A percentile compares a stretch with the other conserved stretches of the same genome.
phyloP scores from a whole-genome alignment of 768 basidiomycete genomes.

The Lentinula guzmanii region DNA sequence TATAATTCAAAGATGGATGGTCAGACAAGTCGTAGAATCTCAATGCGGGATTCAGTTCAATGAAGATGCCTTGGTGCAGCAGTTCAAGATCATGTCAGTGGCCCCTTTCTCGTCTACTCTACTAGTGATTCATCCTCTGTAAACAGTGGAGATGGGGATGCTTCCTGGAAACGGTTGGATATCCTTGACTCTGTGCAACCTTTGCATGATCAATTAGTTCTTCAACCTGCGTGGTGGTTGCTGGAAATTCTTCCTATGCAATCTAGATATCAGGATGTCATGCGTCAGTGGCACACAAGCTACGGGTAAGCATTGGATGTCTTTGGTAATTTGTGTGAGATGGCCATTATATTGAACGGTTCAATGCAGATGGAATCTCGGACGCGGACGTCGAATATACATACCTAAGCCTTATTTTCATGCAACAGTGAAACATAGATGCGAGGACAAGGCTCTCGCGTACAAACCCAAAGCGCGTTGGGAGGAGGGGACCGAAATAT shows the following conservation, averaged over 20 bases:
- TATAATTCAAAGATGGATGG: slow-evolving; percentile 43
- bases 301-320: slow-evolving; percentile 41
- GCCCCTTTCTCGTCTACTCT: background rate
- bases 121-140: background rate
- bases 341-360: background rate
- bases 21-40: slow-evolving; percentile 38
- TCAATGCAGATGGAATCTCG: slow-evolving; percentile 42
- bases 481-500: slow-evolving; percentile 39
- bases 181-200: slow-evolving; percentile 29
- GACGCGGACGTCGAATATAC: slow-evolving; percentile 47
- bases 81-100: background rate
- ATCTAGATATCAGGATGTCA: slow-evolving; percentile 31
- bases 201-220: slow-evolving; percentile 30
- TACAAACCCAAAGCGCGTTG: slow-evolving; percentile 59
- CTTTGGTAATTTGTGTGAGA: background rate
- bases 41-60: slow-evolving; percentile 41
- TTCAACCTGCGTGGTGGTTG: slow-evolving; percentile 38
- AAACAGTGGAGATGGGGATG: background rate
- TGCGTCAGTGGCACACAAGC: slow-evolving; percentile 34
- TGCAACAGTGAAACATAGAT: slow-evolving; percentile 54
- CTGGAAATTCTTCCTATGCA: slow-evolving; percentile 37
- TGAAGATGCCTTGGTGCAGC: slow-evolving; percentile 21
- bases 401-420: slow-evolving; percentile 52
- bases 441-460: slow-evolving; percentile 35
- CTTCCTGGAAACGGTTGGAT: background rate